Evolutionary conservation across 371 early-diverging fungal genomes (phyloP), one percentile per base, ranked within the genome.

Genomic region (Syncephalastrum contaminatum): DNA sequence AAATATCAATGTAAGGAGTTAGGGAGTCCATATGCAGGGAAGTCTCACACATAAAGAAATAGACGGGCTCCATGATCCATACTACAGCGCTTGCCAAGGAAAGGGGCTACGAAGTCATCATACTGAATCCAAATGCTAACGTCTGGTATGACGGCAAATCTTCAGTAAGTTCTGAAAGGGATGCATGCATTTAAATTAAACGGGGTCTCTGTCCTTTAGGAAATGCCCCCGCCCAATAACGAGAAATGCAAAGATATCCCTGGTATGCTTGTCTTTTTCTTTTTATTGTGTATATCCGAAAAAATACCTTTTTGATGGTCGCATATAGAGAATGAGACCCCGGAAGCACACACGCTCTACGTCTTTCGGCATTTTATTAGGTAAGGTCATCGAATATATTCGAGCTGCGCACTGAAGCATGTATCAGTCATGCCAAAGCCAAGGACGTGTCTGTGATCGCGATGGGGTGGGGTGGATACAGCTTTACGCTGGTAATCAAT

Each of bases 41-140:
- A 30, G 36, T 0, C 10, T 30, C 36, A 30, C 10, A 30, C 25
- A 30, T 6, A 2, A 5, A 10, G 2, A 30, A 30, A 20, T 50
- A 76, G 77, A 47, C 43, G 30, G 79, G 79, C 7, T 75, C 75
- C 12, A 71, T 78, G 75, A 59, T 75, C 43, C 48, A 69, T 22
- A 61, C 63, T 3, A 54, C 68, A 18, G 48, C 36, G 4, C 36
- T 60, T 44, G 69, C 69, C 2, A 20, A 60, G 30, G 63, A 69
- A 36, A 56, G 64, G 24, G 79, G 75, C 1, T 78, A 70, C 54
- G 75, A 78, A 62, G 53, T 59, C 21, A 70, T 78, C 15, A 69
- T 78, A 7, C 54, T 75, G 16, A 78, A 78, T 54, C 64, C 79
- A 3, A 75, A 72, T 54, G 73, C 63, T n/a, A 75, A 64, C 36